Conservation (phyloP, 139 green algal genomes). For the Pseudopediastrum boryanum region DNA sequence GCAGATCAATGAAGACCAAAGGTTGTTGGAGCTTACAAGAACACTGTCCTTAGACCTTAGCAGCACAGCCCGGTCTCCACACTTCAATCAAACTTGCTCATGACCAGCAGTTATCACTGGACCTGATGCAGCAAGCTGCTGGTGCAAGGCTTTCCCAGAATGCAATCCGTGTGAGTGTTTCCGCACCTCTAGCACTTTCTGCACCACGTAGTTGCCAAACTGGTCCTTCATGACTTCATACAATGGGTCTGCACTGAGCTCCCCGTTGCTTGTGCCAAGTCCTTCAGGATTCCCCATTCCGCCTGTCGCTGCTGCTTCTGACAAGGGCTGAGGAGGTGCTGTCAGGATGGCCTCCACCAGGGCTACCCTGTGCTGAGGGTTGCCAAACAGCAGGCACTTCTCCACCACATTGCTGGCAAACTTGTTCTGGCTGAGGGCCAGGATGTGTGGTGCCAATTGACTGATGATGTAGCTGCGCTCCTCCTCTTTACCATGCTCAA, state of each 20-base stretch:
- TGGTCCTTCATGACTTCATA: conserved; percentile 88
- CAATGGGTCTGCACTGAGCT: conserved; percentile 55
- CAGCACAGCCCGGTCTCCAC: too few relatives aligned
- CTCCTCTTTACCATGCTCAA: conserved; percentile 58
- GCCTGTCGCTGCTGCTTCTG: not conserved
- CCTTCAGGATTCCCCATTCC: not conserved
- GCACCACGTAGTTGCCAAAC: conserved; percentile 93
- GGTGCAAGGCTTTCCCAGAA: too few relatives aligned
- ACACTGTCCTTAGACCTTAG: too few relatives aligned
- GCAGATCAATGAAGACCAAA: too few relatives aligned
- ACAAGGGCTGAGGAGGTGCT: not conserved
- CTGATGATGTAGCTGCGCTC: conserved; percentile 56
- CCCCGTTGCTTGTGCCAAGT: not conserved
- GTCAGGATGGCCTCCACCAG: conserved; percentile 75
- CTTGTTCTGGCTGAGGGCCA: conserved; percentile 86
- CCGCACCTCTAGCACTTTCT: conserved; percentile 67
- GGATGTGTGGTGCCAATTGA: conserved; percentile 63
- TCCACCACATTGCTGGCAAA: conserved; percentile 96
- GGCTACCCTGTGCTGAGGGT: conserved; percentile 57
- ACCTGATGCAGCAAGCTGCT: too few relatives aligned
- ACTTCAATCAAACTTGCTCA: too few relatives aligned
- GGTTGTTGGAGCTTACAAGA: too few relatives aligned
- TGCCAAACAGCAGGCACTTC: conserved; percentile 81
- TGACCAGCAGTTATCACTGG: too few relatives aligned
- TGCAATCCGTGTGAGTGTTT: not conserved